These are phyloP conservation scores for Verticillium albo-atrum DNA, from an alignment of 2,329 filamentous ascomycete species.

Conservation along the genomic window DNA sequence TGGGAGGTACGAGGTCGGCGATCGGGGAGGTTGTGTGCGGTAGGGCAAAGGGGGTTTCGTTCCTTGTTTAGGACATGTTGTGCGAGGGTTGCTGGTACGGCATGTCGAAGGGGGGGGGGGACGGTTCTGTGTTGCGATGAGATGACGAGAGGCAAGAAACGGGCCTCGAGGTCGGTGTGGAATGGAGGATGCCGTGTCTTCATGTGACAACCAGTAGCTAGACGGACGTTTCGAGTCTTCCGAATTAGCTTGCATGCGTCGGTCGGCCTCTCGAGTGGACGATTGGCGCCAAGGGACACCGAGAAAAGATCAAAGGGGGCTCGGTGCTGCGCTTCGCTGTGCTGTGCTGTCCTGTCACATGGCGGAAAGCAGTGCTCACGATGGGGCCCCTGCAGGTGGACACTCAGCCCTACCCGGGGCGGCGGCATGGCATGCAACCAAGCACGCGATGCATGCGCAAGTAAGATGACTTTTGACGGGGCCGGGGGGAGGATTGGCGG, in stretches of 20 bases:
- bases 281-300: too few relatives aligned
- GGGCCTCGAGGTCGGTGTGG: too few relatives aligned
- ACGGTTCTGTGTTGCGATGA: neutral
- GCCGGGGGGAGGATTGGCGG: neutral
- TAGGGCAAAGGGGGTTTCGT: neutral
- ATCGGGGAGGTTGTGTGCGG: neutral
- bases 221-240: too few relatives aligned
- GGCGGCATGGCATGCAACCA: neutral
- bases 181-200: too few relatives aligned
- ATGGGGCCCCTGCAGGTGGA: neutral
- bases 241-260: too few relatives aligned
- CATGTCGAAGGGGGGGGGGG: neutral
- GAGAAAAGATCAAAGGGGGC: neutral
- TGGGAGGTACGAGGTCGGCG: neutral
- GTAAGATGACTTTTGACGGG: neutral
- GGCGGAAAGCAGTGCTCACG: neutral
- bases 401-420: neutral
- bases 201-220: too few relatives aligned
- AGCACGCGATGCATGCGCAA: neutral
- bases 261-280: too few relatives aligned
- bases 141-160: too few relatives aligned
- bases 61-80: neutral
- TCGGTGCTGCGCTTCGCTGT: too few relatives aligned
- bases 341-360: neutral
- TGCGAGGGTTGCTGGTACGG: neutral